A percentile compares a stretch with the other conserved stretches of the same genome.
These are phyloP conservation scores for Maudiozyma barnettii DNA, from an alignment of 805 yeast species.

Conservation along the genomic window DNA sequence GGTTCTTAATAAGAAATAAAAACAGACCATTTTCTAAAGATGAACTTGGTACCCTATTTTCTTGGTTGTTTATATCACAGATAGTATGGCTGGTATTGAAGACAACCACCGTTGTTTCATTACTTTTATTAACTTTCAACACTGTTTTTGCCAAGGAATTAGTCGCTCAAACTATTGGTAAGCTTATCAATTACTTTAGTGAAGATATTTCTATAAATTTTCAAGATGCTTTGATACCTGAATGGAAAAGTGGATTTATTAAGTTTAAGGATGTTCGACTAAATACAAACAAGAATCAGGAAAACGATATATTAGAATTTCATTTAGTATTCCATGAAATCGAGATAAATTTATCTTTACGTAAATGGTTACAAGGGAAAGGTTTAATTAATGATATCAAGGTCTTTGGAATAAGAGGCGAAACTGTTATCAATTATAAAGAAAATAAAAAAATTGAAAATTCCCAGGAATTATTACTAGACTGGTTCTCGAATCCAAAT, in stretches of 20 bases:
- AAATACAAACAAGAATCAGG: constrained; percentile 33
- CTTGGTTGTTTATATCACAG: constrained; percentile 86
- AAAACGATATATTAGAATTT: constrained; percentile 46
- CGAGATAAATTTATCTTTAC: constrained; percentile 66
- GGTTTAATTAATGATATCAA: constrained; percentile 77
- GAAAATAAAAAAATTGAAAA: constrained; percentile 42
- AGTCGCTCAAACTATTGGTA: constrained; percentile 75
- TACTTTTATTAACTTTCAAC: constrained; percentile 62
- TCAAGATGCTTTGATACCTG: constrained; percentile 85
- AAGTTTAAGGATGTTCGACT: constrained; percentile 65
- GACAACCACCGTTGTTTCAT: constrained; percentile 84
- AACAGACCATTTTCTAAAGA: constrained; percentile 76
- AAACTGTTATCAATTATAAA: constrained; percentile 30
- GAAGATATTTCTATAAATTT: constrained; percentile 74
- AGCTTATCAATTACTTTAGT: constrained; percentile 48
- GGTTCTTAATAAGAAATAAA: constrained; percentile 66
- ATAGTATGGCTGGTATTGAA: constrained; percentile 68
- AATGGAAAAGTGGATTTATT: constrained; percentile 81
- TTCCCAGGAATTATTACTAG: constrained; percentile 17
- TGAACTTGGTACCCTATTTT: constrained; percentile 76
- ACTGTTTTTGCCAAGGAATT: constrained; percentile 82
- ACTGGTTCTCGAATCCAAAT: constrained; percentile 27
- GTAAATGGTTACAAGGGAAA: constrained; percentile 77
- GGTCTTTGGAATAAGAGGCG: constrained; percentile 76
- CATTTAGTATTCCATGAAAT: constrained; percentile 75